Evolutionary conservation across 768 basidiomycete genomes (phyloP), one percentile per base, ranked within the genome.

Genomic region (Psilocybe subaeruginosa): DNA sequence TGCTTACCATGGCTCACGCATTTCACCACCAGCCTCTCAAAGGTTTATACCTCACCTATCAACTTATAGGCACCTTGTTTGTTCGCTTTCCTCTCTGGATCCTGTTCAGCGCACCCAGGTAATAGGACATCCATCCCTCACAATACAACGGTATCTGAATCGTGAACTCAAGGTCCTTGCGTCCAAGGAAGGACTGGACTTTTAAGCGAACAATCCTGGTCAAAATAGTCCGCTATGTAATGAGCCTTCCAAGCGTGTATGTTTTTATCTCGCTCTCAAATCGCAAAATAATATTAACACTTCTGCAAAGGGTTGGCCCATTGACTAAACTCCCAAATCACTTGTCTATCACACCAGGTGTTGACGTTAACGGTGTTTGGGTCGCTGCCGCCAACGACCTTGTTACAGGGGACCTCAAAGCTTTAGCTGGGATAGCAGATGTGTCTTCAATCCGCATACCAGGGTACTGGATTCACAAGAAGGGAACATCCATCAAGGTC

Each of bases 401-500:
- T 27, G 64, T 87, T 12, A 74, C 73, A 0, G 84, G 80, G 11
- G 75, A 80, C 43, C 70, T 87, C 56, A 69, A 76, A 51, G 63
- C 63, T 8, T 82, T 75, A 76, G 80, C 79, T 19, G 64, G 70
- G 1, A 69, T 71, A 19, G 75, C 83, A 11, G 68, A 72, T 4
- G 79, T 85, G 19, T 59, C 72, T 3, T 73, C 82, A 0, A 69
- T 76, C 48, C 76, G 76, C 37, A 76, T 88, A 41, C 83, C 86
- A 12, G 86, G 84, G 6, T 88, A 87, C 66, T 86, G 85, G 85
- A 71, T 77, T 19, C 77, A 82, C 70, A 82, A 80, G 66, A 70
- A 73, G 30, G 79, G 77, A 1, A 63, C 68, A 3, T 66, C 70
- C 12, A 76, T 77, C 51, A 59, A 70, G 27, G 64, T 77, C 50